Percentiles rank a stretch among this genome's conserved stretches.
Evolutionary conservation across 1,284 basidiomycete genomes (phyloP).

Genomic region (Moniliella sp.): DNA sequence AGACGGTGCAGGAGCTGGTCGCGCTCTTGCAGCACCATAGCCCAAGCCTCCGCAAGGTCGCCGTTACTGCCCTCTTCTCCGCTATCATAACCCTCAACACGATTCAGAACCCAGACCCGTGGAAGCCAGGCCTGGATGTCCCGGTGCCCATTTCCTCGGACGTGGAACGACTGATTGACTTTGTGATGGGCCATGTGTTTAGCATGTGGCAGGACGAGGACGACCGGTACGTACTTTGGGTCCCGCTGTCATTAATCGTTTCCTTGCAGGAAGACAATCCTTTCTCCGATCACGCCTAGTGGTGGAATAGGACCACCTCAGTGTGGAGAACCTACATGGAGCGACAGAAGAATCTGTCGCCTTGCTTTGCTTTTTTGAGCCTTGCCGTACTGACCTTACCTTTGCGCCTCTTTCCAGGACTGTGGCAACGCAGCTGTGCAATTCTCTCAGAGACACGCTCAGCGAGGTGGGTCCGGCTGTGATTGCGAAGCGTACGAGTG

Average conservation of each 20-base stretch:
- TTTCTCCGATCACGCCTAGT: slow-evolving; percentile 80
- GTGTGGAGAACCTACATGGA: too few species aligned
- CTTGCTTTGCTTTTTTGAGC: too few species aligned
- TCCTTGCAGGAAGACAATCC: slow-evolving; percentile 49
- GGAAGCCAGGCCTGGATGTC: slow-evolving; percentile 52
- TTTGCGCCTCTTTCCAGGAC: too few species aligned
- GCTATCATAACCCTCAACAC: slow-evolving; percentile 82
- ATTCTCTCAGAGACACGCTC: too few species aligned
- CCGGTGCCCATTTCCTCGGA: not conserved
- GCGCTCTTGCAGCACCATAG: slow-evolving; percentile 77
- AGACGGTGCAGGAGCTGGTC: slow-evolving; percentile 56
- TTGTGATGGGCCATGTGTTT: slow-evolving; percentile 54
- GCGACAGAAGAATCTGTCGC: too few species aligned
- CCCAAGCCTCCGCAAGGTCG: slow-evolving; percentile 89
- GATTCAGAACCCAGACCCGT: slow-evolving; percentile 57
- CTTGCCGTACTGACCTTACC: too few species aligned
- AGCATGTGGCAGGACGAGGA: slow-evolving; percentile 86
- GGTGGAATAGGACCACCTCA: too few species aligned
- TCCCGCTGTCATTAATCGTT: too few species aligned
- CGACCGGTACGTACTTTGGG: slow-evolving; percentile 58
- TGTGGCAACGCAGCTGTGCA: too few species aligned
- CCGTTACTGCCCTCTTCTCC: slow-evolving; percentile 67
- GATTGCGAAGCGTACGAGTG: too few species aligned
- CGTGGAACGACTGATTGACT: slow-evolving; percentile 59
- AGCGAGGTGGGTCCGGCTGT: too few species aligned